Base-by-base conservation (phyloP, 495 filamentous ascomycete species). In the Talaromyces borbonicus region DNA sequence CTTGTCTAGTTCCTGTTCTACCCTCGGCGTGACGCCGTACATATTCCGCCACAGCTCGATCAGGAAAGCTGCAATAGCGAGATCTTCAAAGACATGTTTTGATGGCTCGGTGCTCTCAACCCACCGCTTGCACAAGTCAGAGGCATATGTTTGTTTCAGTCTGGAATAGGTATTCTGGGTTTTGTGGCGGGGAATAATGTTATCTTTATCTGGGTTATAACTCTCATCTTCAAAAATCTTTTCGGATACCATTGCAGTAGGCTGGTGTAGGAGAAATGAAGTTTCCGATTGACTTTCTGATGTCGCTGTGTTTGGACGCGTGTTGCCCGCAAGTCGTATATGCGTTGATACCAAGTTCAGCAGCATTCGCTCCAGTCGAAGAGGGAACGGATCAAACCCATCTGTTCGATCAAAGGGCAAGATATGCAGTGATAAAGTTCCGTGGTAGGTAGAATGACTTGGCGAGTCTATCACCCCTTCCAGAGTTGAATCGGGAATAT, bases 81-180 rank as follows among this genome's bases (percentile, higher is more conserved):
- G 63, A 58, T 97, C 90, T 58, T 97, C 92, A 60, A 94, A 95
- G 6, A 96, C 86, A 61, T 97, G 88, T 59, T 96, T 97, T 16
- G 69, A 72, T 0, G 89, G 85, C 58, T 95, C 88, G 2, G 90
- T 95, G 36, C 71, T 69, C 63, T 97, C 90, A 9, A 77, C 79
- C 92, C 93, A 97, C 6, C 58, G 57, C 19, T 73, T 59, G 19
- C 83, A 79, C 14, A 98, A 67, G 9, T 57, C 52, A 2, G 72
- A 63, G 0, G 85, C 87, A 61, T 97, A 87, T 39, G 74, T 79
- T 15, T 69, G 60, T 61, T 95, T 94, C 6, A 98, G 73, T n/a
- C 74, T 69, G 1, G 81, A 62, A 58, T 96, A 97, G 0, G 79
- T 90, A 56, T 88, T 77, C 56, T 95, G 87, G 22, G 87, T 73